Base-by-base conservation (phyloP, 495 filamentous ascomycete genomes). In the Echria macrotheca region DNA sequence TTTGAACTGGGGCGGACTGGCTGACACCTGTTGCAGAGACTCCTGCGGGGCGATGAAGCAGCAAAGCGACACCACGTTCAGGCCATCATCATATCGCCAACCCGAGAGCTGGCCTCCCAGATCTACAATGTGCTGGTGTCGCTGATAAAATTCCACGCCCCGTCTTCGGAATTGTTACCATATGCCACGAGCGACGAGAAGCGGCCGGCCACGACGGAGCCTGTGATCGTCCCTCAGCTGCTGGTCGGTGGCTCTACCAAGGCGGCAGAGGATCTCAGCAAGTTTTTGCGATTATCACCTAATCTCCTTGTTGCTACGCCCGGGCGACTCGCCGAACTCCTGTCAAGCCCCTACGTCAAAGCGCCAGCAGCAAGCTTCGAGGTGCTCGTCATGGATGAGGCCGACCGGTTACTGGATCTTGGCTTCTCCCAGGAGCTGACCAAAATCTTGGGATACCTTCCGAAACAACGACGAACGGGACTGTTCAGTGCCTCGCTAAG, bases 381-480 rank as follows among this genome's bases (percentile, higher is more conserved):
- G 58, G 81, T 86, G 49, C 76, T 98, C 10, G 85, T 98, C 38
- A 74, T 98, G 43, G 93, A 98, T 59, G 93, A 98, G 68, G 93
- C 93, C 33, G 93, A 98, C 61, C 72, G 94, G 45, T 69, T 98
- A 19, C 71, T 98, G 6, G 94, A 98, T 66, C 73, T 96, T n/a
- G 94, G 94, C 7, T 97, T 98, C 71, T 89, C 90, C 59, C 82
- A 91, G 6, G 86, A 93, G 53, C 69, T 98, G 4, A 87, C 89
- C 43, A 85, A 80, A 40, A 98, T 98, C 44, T 69, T 97, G 24
- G 75, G 80, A 9, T 78, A 85, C 8, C 70, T 98, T 10, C 94
- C 93, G 2, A 98, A 97, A 60, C 94, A 98, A 61, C 74, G 93
- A 28, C 77, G 93, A 12, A 98, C 94, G 0, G 93, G 93, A 1